A percentile compares a stretch with the other conserved stretches of the same genome.
Evolutionary conservation across 2,329 filamentous ascomycete genomes (phyloP).

Genomic region (Lojkania enalia): DNA sequence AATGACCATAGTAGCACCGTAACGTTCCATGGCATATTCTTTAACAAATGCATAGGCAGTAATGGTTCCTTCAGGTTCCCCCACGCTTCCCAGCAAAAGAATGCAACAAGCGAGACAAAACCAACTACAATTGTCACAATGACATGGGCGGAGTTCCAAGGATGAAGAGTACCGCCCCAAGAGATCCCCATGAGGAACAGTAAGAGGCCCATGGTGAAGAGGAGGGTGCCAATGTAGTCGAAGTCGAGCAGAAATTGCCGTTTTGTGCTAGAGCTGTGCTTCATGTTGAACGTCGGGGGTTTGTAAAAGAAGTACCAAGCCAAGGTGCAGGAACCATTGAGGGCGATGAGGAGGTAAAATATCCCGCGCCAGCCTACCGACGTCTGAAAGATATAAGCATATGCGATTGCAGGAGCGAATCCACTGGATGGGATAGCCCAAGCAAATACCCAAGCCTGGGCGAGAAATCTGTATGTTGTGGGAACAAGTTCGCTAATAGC

Average conservation of each 20-base stretch:
- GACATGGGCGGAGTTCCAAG: constrained; percentile 48
- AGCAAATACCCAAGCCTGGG: constrained; percentile 19
- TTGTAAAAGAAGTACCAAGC: constrained; percentile 23
- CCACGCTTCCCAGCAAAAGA: constrained; percentile 42
- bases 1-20: constrained; percentile 19
- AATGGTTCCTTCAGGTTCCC: constrained; percentile 23
- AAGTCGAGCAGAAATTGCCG: constrained; percentile 23
- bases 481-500: constrained; percentile 22
- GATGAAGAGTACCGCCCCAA: constrained; percentile 34
- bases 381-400: constrained; percentile 16
- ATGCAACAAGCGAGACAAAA: constrained; percentile 33
- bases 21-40: constrained; percentile 17
- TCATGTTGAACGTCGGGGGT: constrained; percentile 19
- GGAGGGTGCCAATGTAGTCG: constrained; percentile 20
- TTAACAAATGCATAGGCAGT: constrained; percentile 18
- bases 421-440: constrained; percentile 21
- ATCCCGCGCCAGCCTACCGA: constrained; percentile 20
- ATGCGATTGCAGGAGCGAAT: constrained; percentile 19
- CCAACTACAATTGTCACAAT: constrained; percentile 47
- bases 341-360: constrained; percentile 21
- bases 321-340: constrained; percentile 19
- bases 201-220: constrained; percentile 20
- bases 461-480: constrained; percentile 21
- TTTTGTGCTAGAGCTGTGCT: constrained; percentile 16
- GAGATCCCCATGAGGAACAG: constrained; percentile 21